Evolutionary conservation across 129 eudicot species (phyloP).

Genomic region (Artemisia argyi): DNA sequence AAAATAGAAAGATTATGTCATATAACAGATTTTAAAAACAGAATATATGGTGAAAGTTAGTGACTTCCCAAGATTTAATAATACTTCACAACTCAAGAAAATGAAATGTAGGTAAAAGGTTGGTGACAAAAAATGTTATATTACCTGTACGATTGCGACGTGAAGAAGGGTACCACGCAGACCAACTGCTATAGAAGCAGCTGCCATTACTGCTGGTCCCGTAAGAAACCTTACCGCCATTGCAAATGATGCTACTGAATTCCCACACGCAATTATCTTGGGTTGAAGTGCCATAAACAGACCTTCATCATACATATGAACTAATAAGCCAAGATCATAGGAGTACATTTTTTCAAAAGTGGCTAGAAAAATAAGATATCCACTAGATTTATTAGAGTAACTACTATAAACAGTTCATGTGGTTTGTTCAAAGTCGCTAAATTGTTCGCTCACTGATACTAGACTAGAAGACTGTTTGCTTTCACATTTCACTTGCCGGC

Average conservation of each 20-base stretch:
- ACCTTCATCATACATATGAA: conserved; percentile 42
- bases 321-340: not conserved
- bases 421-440: no score
- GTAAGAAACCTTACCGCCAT: conserved; percentile 97
- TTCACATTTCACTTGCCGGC: no score
- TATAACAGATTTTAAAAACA: not conserved
- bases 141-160: conserved; percentile 91
- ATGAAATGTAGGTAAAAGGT: conserved; percentile 31
- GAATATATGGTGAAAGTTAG: conserved; percentile 17
- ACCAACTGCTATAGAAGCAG: conserved; percentile 89
- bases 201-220: conserved; percentile 98
- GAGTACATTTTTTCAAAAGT: no score
- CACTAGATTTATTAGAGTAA: no score
- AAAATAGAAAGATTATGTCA: conserved; percentile 23
- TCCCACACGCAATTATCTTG: conserved; percentile 94
- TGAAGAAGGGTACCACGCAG: conserved; percentile 89
- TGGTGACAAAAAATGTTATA: conserved; percentile 17
- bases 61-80: not conserved
- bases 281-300: conserved; percentile 99
- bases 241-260: conserved; percentile 80
- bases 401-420: no score
- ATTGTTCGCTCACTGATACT: no score
- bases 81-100: conserved; percentile 5
- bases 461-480: no score
- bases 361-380: no score